Conservation (phyloP, 495 filamentous ascomycete species). For the Trichoderma parareesei region DNA sequence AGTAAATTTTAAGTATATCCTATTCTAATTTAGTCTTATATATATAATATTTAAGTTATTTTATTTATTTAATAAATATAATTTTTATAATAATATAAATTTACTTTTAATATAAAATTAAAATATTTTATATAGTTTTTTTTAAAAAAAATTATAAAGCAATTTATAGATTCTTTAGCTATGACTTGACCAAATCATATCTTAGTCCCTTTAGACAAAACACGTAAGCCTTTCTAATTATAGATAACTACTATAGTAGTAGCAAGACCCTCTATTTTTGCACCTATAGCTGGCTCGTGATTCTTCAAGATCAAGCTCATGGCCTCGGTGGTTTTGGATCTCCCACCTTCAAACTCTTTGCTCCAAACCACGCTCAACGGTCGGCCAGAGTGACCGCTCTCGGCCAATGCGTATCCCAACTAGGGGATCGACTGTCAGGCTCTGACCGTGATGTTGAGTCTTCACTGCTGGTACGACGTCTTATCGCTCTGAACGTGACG, state of each 20-base stretch:
- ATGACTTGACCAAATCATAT: too few species aligned
- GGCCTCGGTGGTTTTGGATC: too few species aligned
- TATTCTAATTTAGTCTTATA: neutral
- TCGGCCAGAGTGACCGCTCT: neutral
- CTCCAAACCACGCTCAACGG: neutral
- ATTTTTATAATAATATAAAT: neutral
- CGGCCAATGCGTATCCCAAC: neutral
- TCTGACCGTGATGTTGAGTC: neutral
- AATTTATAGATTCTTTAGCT: neutral
- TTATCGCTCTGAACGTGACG: neutral
- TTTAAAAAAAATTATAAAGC: neutral
- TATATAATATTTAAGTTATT: neutral
- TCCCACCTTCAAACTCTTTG: neutral
- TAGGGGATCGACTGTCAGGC: neutral
- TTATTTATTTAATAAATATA: neutral
- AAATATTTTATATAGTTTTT: neutral
- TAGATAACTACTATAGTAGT: too few species aligned
- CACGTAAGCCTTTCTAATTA: too few species aligned
- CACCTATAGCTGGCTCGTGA: too few species aligned
- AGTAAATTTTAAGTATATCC: neutral
- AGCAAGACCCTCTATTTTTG: neutral
- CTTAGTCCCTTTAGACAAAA: too few species aligned
- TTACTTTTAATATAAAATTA: neutral
- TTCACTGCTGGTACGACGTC: neutral
- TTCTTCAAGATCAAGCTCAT: too few species aligned